Percentiles rank a stretch among this genome's conserved stretches.
Evolutionary conservation across 164 flowering plant genomes (phyloP).

Genomic region (Umbilicus rupestris): DNA sequence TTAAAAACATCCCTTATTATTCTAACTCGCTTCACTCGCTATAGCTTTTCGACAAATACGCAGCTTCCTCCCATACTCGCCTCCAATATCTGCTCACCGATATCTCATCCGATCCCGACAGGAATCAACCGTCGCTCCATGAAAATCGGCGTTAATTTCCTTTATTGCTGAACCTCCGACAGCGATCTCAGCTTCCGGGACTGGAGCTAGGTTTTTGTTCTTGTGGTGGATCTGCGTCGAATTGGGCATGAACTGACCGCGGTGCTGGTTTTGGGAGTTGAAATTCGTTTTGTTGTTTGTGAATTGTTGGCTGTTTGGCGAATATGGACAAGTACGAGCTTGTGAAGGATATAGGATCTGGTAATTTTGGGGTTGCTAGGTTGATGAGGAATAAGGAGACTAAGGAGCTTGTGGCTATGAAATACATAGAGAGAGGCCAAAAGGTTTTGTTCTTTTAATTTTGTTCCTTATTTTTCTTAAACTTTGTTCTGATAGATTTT

Average conservation of each 20-base stretch:
- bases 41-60: conserved; percentile 4
- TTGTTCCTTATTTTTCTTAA: background rate
- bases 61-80: background rate
- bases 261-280: no score
- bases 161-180: background rate
- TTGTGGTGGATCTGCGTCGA: no score
- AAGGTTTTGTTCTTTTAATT: background rate
- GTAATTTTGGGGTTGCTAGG: conserved; percentile 8
- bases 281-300: no score
- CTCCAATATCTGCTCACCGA: background rate
- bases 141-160: no score
- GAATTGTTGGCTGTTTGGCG: no score
- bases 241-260: no score
- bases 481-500: no score
- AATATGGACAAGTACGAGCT: conserved; percentile 10
- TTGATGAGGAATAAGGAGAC: conserved; percentile 9
- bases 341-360: conserved; percentile 11
- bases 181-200: background rate
- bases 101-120: background rate
- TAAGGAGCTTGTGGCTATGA: conserved; percentile 11
- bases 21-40: conserved; percentile 2
- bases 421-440: conserved; percentile 9
- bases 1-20: background rate
- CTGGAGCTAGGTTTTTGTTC: background rate
- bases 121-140: background rate